These are phyloP conservation scores for Fraxinus pennsylvanica DNA, from an alignment of 257 asterid genomes.

Conservation along the genomic window DNA sequence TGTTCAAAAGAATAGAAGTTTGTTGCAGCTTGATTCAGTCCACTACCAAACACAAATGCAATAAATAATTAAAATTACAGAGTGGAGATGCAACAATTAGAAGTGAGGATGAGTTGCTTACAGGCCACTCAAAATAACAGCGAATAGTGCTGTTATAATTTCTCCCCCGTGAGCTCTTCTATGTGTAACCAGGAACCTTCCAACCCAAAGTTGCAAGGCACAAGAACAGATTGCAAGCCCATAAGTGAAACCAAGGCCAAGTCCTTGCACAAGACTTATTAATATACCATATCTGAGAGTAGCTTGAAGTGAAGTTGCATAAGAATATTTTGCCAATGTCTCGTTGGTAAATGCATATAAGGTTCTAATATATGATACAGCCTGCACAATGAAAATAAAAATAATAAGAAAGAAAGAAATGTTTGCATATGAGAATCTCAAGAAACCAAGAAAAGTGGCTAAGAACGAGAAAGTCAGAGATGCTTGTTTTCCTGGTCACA, in stretches of 20 bases:
- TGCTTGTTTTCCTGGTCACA: neutral
- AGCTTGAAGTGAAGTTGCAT: constrained; percentile 98
- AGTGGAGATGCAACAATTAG: constrained; percentile 25
- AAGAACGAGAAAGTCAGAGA: neutral
- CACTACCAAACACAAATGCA: constrained; percentile 50
- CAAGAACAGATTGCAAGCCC: constrained; percentile 99
- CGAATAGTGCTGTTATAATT: constrained; percentile 86
- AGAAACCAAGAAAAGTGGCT: constrained; percentile 23
- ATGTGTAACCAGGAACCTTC: constrained; percentile 76
- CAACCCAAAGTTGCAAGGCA: constrained; percentile 99
- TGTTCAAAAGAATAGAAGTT: constrained; percentile 97
- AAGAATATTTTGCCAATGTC: constrained; percentile 95
- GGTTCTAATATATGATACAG: constrained; percentile 89
- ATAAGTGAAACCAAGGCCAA: constrained; percentile 99
- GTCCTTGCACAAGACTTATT: constrained; percentile 99
- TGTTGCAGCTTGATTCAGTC: constrained; percentile 99
- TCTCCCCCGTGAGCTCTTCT: constrained; percentile 93
- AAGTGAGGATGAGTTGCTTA: constrained; percentile 48
- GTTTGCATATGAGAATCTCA: neutral
- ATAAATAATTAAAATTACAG: constrained; percentile 9
- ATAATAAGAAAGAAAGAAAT: neutral
- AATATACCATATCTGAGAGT: constrained; percentile 96
- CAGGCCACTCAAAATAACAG: constrained; percentile 99
- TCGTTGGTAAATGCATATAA: constrained; percentile 92
- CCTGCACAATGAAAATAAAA: constrained; percentile 50